Conservation (phyloP, 352 stramenopile species). For the Phytophthora hybrid region DNA sequence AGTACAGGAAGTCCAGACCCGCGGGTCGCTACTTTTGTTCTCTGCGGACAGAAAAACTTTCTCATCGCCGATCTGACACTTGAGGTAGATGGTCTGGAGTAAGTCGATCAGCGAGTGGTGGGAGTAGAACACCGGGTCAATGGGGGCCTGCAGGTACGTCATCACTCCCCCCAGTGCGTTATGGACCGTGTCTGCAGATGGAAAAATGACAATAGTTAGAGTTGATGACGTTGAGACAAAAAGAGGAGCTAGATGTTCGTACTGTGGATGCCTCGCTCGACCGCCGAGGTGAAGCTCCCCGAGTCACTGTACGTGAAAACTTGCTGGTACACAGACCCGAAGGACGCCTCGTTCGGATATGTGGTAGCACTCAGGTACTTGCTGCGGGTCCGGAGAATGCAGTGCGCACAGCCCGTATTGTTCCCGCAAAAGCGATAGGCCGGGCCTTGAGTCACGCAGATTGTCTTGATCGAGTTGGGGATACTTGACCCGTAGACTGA, state of each 20-base stretch:
- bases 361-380: slow-evolving; percentile 13
- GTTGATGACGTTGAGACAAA: slow-evolving; percentile 12
- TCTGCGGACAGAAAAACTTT: slow-evolving; percentile 20
- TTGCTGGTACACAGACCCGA: slow-evolving; percentile 52
- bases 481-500: slow-evolving; percentile 28
- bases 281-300: slow-evolving; percentile 32
- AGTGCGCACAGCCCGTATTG: slow-evolving; percentile 45
- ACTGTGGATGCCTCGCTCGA: slow-evolving; percentile 66
- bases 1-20: slow-evolving; percentile 46
- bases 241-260: slow-evolving; percentile 18
- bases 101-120: slow-evolving; percentile 59
- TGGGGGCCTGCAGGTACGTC: slow-evolving; percentile 53
- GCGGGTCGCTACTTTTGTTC: slow-evolving; percentile 43
- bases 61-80: slow-evolving; percentile 52
- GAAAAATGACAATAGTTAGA: slow-evolving; percentile 42
- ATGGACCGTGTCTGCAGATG: slow-evolving; percentile 57
- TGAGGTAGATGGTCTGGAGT: slow-evolving; percentile 63
- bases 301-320: slow-evolving; percentile 48
- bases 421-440: slow-evolving; percentile 60
- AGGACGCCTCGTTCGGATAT: slow-evolving; percentile 49
- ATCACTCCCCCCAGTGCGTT: slow-evolving; percentile 51
- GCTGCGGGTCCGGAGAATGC: slow-evolving; percentile 38
- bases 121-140: slow-evolving; percentile 63
- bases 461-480: slow-evolving; percentile 24
- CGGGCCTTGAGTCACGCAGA: slow-evolving; percentile 42